phyloP scores from a whole-genome alignment of 768 basidiomycete species.

The Psilocybe subaeruginosa region DNA sequence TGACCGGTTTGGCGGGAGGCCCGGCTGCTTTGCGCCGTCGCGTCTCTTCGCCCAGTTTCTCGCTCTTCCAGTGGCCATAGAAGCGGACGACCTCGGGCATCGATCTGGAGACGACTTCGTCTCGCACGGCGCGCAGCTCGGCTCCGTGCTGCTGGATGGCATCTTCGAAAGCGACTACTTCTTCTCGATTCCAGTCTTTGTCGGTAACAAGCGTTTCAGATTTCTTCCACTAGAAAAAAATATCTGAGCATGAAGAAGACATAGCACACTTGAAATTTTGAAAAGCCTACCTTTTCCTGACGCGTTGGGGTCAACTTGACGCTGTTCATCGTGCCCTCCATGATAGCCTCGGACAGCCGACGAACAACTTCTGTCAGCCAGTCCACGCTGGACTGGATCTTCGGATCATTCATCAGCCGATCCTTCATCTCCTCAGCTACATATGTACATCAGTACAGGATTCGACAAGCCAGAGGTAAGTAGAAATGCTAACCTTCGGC shows the following conservation, averaged over 20 bases:
- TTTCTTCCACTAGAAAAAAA: conserved; percentile 69
- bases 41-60: conserved; percentile 73
- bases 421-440: conserved; percentile 72
- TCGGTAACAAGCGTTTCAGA: conserved; percentile 67
- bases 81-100: conserved; percentile 82
- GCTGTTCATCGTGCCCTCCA: conserved; percentile 39
- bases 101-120: conserved; percentile 70
- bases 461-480: conserved; percentile 5
- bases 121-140: conserved; percentile 77
- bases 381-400: conserved; percentile 67
- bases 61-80: conserved; percentile 87
- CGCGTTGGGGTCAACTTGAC: conserved; percentile 42
- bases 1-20: conserved; percentile 35
- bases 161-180: conserved; percentile 76
- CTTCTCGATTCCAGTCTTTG: conserved; percentile 70
- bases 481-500: conserved; percentile 51
- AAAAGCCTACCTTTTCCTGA: conserved; percentile 59
- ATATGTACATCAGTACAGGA: background rate
- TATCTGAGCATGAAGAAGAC: background rate
- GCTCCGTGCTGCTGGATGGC: conserved; percentile 73
- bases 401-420: conserved; percentile 53
- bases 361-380: conserved; percentile 79
- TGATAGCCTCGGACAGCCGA: conserved; percentile 70
- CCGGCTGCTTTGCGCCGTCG: conserved; percentile 45
- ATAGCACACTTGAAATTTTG: background rate